Base-by-base conservation (phyloP, 768 basidiomycete genomes). In the Candolleomyces aberdarensis region DNA sequence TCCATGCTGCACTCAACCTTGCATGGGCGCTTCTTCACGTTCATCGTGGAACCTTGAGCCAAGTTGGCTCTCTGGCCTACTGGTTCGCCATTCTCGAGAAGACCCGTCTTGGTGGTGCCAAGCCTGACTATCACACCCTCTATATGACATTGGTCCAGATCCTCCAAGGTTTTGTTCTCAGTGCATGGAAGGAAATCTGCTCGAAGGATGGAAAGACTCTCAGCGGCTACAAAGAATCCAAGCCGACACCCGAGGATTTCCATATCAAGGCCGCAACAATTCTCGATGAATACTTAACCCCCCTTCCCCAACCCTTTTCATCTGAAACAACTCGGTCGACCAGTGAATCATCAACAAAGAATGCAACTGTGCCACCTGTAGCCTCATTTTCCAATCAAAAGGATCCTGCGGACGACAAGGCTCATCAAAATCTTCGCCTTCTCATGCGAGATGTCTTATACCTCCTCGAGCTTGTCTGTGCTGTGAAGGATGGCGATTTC, bases 61-160 rank as follows among this genome's bases (percentile, higher is more conserved):
- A 64, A 17, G 3, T 57, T 0, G 72, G 72, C 0, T 67, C 63
- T 10, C 63, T 75, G 1, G 51, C 65, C 0, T 68, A 66, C 43
- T 69, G 70, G 32, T 71, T 73, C 43, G 41, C 59, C 0, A 3
- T 72, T n/a, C 55, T 74, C 0, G 66, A 71, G 13, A 72, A 72
- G 49, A 58, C 54, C 2, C 66, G 66, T 1, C 67, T 76, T 5
- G 66, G 65, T 5, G 47, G 55, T 0, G 53, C 71, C 19, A 65
- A 76, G 3, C 75, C 72, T 0, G 69, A 76, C 56, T 75, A 72
- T 31, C 70, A 75, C 20, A 64, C 72, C 0, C 63, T 75, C 2
- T 31, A 71, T 0, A 22, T 66, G 60, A 15, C 47, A 3, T 36
- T 62, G 29, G 43, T 26, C n/a, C 71, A 75, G 31, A 68, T 74